Conservation (phyloP, 257 asterid species). For the Fraxinus excelsior region DNA sequence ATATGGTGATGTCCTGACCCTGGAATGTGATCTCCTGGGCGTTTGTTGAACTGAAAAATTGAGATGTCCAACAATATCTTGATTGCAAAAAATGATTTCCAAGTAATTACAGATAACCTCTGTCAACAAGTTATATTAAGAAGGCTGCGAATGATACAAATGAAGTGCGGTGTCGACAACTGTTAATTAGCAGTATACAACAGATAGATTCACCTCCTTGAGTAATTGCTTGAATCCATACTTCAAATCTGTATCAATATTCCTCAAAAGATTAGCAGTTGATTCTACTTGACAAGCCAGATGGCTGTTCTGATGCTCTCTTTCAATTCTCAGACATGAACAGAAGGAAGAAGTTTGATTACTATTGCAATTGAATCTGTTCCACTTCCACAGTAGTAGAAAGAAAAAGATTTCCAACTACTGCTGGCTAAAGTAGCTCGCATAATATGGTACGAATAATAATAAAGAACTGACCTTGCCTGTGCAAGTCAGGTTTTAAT, state of each 20-base stretch:
- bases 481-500: too few species aligned
- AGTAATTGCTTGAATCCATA: background rate
- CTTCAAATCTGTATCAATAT: background rate
- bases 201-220: background rate
- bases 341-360: too few species aligned
- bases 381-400: too few species aligned
- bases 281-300: slow-evolving; percentile 47
- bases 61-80: background rate
- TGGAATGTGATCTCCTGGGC: background rate
- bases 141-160: background rate
- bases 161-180: background rate
- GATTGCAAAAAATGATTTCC: background rate
- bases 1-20: too few species aligned
- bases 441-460: too few species aligned
- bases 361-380: too few species aligned
- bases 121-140: background rate
- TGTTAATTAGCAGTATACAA: background rate
- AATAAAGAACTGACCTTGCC: too few species aligned
- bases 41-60: too few species aligned
- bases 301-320: slow-evolving; percentile 60
- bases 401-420: too few species aligned
- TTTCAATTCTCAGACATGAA: too few species aligned
- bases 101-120: background rate
- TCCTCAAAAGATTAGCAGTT: background rate
- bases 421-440: too few species aligned